Percentiles rank a stretch among this genome's conserved stretches.
phyloP scores from a whole-genome alignment of 2,329 filamentous ascomycete species.

The Elsinoe ampelina region DNA sequence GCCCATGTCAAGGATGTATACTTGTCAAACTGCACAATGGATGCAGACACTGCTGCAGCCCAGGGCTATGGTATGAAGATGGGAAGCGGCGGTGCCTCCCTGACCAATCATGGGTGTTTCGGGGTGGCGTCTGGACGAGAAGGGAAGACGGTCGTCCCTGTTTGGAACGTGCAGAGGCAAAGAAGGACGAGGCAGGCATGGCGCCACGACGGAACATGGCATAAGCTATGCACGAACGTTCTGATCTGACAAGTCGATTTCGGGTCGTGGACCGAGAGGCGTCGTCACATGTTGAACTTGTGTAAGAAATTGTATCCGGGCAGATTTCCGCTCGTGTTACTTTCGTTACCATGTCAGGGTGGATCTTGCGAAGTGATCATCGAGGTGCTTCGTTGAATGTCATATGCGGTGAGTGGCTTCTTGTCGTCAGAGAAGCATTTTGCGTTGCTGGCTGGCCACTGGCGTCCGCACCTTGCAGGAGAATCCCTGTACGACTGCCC shows the following conservation, averaged over 20 bases:
- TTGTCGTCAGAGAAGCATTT: background rate
- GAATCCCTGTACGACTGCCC: background rate
- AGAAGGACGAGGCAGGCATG: background rate
- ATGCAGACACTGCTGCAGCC: background rate
- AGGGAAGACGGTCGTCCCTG: constrained; percentile 1
- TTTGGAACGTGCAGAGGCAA: background rate
- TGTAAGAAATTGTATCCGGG: background rate
- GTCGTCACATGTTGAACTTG: background rate
- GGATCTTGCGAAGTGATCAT: constrained; percentile 10
- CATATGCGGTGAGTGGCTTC: constrained; percentile 3
- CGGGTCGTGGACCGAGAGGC: background rate
- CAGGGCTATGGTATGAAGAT: background rate
- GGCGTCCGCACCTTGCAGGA: background rate
- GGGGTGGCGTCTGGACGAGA: background rate
- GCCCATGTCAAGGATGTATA: background rate
- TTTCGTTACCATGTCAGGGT: background rate
- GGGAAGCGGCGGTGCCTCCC: background rate
- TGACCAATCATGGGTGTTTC: background rate
- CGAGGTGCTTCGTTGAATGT: background rate
- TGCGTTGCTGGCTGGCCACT: background rate
- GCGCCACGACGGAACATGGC: background rate
- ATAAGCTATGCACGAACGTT: constrained; percentile 6
- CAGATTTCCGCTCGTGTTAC: background rate
- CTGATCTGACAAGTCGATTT: constrained; percentile 6
- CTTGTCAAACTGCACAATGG: background rate